Evolutionary conservation across 768 basidiomycete genomes (phyloP).

Genomic region (Glaciozyma antarctica): DNA sequence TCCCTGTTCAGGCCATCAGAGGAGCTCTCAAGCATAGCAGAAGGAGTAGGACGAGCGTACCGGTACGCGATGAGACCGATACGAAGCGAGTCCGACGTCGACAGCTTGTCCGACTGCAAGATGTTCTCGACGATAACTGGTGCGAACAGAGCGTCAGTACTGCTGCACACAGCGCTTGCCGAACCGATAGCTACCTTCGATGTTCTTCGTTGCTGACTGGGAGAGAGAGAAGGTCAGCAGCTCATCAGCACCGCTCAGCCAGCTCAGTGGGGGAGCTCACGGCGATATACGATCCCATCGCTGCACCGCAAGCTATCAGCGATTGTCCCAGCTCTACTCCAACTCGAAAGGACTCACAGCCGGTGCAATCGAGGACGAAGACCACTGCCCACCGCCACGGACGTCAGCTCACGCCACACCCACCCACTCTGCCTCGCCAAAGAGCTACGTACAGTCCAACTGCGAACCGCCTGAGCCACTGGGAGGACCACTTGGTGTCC

Average conservation of each 20-base stretch:
- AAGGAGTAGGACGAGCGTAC: constrained; percentile 3
- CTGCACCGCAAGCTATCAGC: constrained; percentile 1
- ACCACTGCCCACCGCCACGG: constrained; percentile 9
- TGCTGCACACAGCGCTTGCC: background rate
- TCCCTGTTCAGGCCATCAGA: constrained; percentile 46
- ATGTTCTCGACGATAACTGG: constrained; percentile 81
- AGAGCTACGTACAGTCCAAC: background rate
- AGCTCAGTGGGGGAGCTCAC: background rate
- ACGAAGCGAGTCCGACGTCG: constrained; percentile 72
- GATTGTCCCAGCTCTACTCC: too few species aligned
- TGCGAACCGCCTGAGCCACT: background rate
- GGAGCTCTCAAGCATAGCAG: background rate
- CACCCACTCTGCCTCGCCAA: background rate
- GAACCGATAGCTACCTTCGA: constrained; percentile 45
- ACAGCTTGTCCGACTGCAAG: constrained; percentile 85
- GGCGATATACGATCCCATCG: constrained; percentile 32
- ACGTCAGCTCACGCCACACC: too few species aligned
- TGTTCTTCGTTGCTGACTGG: constrained; percentile 71
- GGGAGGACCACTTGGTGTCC: background rate
- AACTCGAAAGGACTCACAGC: background rate
- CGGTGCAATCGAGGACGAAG: constrained; percentile 31
- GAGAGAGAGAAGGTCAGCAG: background rate
- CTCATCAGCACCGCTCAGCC: background rate
- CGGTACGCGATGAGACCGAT: constrained; percentile 88
- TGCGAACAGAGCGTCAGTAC: background rate